Evolutionary conservation across 2,329 filamentous ascomycete species (phyloP).

Genomic region (Aschersonia sp.): DNA sequence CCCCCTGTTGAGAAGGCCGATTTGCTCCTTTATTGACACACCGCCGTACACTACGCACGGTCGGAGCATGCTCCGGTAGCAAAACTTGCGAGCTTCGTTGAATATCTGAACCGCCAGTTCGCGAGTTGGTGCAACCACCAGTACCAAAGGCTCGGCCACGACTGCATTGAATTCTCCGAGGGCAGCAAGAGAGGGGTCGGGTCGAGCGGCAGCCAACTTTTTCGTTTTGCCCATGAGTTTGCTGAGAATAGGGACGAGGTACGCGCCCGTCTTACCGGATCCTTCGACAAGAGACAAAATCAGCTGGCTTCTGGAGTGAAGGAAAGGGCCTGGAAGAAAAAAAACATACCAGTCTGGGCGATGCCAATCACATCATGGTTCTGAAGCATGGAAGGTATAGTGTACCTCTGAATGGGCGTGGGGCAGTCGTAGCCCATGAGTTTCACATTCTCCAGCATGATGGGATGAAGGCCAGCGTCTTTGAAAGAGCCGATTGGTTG

Average conservation of each 20-base stretch:
- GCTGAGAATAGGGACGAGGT: conserved; percentile 76
- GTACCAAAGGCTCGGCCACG: conserved; percentile 72
- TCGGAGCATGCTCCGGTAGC: conserved; percentile 88
- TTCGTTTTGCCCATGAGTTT: conserved; percentile 93
- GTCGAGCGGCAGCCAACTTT: conserved; percentile 66
- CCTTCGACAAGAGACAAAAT: conserved; percentile 34
- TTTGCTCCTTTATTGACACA: conserved; percentile 54
- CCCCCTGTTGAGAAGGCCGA: conserved; percentile 60
- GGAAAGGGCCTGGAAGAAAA: not conserved
- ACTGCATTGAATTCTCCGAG: conserved; percentile 32
- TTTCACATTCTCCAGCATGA: conserved; percentile 63
- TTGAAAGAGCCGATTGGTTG: conserved; percentile 44
- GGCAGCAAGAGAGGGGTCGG: conserved; percentile 41
- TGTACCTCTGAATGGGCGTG: conserved; percentile 79
- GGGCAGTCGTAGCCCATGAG: conserved; percentile 57
- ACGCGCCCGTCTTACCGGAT: conserved; percentile 92
- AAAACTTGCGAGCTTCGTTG: conserved; percentile 82
- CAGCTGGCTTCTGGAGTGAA: not conserved
- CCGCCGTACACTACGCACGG: conserved; percentile 86
- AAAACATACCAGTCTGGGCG: conserved; percentile 71
- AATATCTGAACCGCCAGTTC: conserved; percentile 93
- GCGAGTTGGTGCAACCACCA: conserved; percentile 74
- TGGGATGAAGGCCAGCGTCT: conserved; percentile 71
- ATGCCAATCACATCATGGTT: conserved; percentile 76
- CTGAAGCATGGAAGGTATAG: conserved; percentile 62